These are phyloP conservation scores for Gymnopus androsaceus DNA, from an alignment of 1,284 basidiomycete genomes.

Conservation along the genomic window DNA sequence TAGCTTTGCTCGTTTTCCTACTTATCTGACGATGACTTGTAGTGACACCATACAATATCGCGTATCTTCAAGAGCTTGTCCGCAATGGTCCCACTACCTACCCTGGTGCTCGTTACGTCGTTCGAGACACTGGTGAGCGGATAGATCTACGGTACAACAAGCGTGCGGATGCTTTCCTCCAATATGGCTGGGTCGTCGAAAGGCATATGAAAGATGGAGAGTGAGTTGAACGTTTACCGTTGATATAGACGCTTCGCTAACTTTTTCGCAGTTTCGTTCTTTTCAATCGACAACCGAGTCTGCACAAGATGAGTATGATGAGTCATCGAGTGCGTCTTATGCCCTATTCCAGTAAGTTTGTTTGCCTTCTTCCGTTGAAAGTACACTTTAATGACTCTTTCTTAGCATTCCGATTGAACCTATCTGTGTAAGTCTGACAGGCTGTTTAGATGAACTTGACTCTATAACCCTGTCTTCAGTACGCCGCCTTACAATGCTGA, in stretches of 20 bases:
- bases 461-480: constrained; percentile 41
- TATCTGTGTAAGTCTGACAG: constrained; percentile 79
- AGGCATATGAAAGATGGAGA: constrained; percentile 97
- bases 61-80: constrained; percentile 94
- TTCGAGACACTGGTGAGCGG: constrained; percentile 96
- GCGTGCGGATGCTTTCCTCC: constrained; percentile 95
- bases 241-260: not conserved
- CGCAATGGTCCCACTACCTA: constrained; percentile 95
- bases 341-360: constrained; percentile 88
- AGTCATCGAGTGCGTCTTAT: constrained; percentile 97
- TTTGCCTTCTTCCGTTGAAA: constrained; percentile 33
- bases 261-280: constrained; percentile 73
- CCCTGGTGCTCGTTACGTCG: constrained; percentile 96
- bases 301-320: constrained; percentile 99
- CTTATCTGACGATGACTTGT: constrained; percentile 4
- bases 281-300: constrained; percentile 97
- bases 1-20: not conserved
- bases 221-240: no score
- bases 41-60: constrained; percentile 98
- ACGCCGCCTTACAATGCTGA: constrained; percentile 95
- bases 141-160: constrained; percentile 98
- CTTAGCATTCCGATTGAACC: constrained; percentile 91
- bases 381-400: not conserved
- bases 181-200: constrained; percentile 99
- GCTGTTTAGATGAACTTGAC: constrained; percentile 15